Base-by-base conservation (phyloP, 108 stramenopile species). In the Fragilaria radians region DNA sequence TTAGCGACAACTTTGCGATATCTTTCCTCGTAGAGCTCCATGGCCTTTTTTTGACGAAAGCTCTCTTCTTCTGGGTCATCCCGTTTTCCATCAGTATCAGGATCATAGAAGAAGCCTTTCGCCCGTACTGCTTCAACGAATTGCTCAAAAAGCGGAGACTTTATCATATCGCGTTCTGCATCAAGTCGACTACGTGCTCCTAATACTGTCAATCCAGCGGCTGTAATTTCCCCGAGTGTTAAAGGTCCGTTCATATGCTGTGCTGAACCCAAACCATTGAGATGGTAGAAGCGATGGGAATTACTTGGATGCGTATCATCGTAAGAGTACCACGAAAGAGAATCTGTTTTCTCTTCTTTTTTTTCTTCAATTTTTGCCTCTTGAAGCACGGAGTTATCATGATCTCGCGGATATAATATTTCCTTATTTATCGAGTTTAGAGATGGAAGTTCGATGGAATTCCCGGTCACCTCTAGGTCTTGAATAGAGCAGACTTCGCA, bases 51-150 rank as follows among this genome's bases (percentile, higher is more conserved):
- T 52, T 62, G 36, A 4, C 69, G 59, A 56, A 70, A 33, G 48
- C 54, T 52, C 36, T 74, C 67, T 24, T 71, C 59, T 42, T 42
- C 45, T 5, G 66, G 65, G 36, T 69, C 69, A 36, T 61, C 71
- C 14, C 54, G 34, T 22, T 77, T 65, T 0, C 59, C 71, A 14
- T 78, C 74, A 42, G 76, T 77, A 19, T 64, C 77, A 24, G 78
- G 74, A 17, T 86, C 87, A 5, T 66, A 23, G 51, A 94, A 94
- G 68, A 91, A 94, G 26, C 93, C 93, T 66, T 86, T 87, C 34
- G 51, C 48, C 33, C 76, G 34, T 1, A 86, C 93, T 0, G 93
- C 85, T 25, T 63, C 51, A 3, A 87, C 70, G 59, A 91, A 91
- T 48, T 87, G 83, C 54, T 83, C 67, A 62, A 91, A 94, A 14